Percentiles rank a stretch among this genome's conserved stretches.
Evolutionary conservation across 495 filamentous ascomycete genomes (phyloP).

Genomic region (Hypoxylon crocopeplum): DNA sequence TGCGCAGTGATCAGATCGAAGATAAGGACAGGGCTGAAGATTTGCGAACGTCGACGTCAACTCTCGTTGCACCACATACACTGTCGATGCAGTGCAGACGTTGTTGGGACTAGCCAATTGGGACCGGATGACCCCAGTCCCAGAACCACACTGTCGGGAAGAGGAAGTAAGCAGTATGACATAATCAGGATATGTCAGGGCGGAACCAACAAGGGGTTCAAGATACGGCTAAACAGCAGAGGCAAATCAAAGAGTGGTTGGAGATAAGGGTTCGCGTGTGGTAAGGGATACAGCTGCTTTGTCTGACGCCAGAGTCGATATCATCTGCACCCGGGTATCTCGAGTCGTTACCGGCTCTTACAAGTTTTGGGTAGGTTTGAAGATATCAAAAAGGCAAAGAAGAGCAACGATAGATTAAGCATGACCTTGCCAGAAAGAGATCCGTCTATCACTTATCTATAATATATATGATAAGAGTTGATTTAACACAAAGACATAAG

Average conservation of each 20-base stretch:
- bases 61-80: conserved; percentile 9
- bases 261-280: not conserved
- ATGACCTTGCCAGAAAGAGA: no score
- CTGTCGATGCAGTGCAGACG: not conserved
- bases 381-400: not conserved
- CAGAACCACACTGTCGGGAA: conserved; percentile 14
- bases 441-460: not conserved
- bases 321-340: not conserved
- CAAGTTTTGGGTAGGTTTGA: conserved; percentile 3
- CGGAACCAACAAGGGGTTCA: not conserved
- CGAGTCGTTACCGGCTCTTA: not conserved
- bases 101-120: conserved; percentile 6
- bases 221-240: not conserved
- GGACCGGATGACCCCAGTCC: not conserved
- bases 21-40: conserved; percentile 6
- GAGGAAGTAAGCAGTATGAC: conserved; percentile 11
- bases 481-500: no score
- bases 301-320: not conserved
- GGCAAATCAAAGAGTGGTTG: conserved; percentile 2
- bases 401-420: not conserved
- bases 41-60: conserved; percentile 5
- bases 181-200: conserved; percentile 8
- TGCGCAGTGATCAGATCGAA: not conserved
- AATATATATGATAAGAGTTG: not conserved
- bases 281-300: not conserved